Evolutionary conservation across 495 filamentous ascomycete species (phyloP), one percentile per base, ranked within the genome.

Genomic region (Daldinia loculata): DNA sequence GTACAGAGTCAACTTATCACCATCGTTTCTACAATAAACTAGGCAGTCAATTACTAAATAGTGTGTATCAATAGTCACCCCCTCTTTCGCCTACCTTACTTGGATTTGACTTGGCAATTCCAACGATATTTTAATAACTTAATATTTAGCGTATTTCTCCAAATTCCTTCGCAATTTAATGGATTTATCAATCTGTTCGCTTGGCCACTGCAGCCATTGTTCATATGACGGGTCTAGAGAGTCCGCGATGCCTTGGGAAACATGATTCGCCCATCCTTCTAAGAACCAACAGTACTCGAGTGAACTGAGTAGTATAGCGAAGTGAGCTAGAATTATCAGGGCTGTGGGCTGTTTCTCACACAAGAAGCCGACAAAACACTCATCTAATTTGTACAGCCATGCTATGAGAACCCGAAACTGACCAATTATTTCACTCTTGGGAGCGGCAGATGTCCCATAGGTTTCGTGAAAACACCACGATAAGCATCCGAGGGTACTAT

Each of bases 251-350:
- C 43, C 43, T 48, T 11, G 19, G 19, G 8, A 22, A 22, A 48
- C 11, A 22, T 48, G 43, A 11, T 48, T 24, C 9, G 17, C 43
- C 19, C 43, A 48, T 24, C 43, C 19, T 48, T 48, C 17, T 24
- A 48, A 48, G 9, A 48, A 48, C 43, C 43, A 48, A 48, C 8
- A 48, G 43, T 48, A 48, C 17, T 48, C 43, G 19, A 48, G 43
- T 22, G 19, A 48, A 12, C 43, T 48, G 9, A 48, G 43, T 3
- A 48, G 17, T 48, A 48, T 48, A 22, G 7, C 17, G 19, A 22
- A 48, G 11, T 48, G 19, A 8, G 43, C 43, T 11, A 48, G 43
- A 24, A 22, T 48, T 24, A 48, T 48, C 3, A 48, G 43, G 17
- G 43, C 43, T 5, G 2, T 2, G 9, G 43, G 17, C 5, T 48